Conservation (phyloP, 257 asterid genomes). For the Thymus quinquecostatus region DNA sequence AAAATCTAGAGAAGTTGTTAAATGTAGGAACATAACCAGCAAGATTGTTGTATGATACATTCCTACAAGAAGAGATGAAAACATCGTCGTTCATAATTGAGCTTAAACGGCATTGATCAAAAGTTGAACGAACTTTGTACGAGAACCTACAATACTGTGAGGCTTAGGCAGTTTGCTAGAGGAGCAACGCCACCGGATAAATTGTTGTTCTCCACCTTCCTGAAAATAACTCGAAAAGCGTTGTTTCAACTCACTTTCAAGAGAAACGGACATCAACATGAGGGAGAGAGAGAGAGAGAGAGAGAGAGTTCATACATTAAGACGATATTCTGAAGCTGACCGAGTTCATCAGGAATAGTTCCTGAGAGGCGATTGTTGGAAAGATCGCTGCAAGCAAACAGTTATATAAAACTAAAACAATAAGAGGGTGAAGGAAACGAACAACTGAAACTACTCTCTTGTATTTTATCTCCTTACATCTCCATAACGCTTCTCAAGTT, state of each 20-base stretch:
- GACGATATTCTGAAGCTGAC: conserved; percentile 82
- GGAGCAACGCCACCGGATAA: conserved; percentile 70
- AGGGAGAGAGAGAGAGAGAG: background rate
- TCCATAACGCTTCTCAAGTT: conserved; percentile 88
- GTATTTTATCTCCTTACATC: conserved; percentile 52
- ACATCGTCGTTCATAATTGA: background rate
- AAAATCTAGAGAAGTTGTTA: conserved; percentile 84
- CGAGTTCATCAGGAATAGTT: conserved; percentile 73
- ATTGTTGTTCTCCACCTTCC: conserved; percentile 76
- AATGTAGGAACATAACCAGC: conserved; percentile 75
- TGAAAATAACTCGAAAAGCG: conserved; percentile 29
- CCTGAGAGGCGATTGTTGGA: conserved; percentile 79
- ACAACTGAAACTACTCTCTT: background rate
- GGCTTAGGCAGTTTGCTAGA: conserved; percentile 67
- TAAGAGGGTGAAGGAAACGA: background rate
- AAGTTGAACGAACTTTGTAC: background rate
- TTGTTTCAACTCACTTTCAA: no score
- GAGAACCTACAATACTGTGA: conserved; percentile 63
- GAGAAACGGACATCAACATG: background rate
- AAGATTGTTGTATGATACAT: conserved; percentile 79
- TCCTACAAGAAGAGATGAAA: conserved; percentile 44
- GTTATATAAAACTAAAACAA: background rate
- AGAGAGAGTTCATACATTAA: conserved; percentile 58
- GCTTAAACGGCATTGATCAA: background rate
- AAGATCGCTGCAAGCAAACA: conserved; percentile 60